phyloP scores from a whole-genome alignment of 1,139 yeast species.

The Blastobotrys persicus region DNA sequence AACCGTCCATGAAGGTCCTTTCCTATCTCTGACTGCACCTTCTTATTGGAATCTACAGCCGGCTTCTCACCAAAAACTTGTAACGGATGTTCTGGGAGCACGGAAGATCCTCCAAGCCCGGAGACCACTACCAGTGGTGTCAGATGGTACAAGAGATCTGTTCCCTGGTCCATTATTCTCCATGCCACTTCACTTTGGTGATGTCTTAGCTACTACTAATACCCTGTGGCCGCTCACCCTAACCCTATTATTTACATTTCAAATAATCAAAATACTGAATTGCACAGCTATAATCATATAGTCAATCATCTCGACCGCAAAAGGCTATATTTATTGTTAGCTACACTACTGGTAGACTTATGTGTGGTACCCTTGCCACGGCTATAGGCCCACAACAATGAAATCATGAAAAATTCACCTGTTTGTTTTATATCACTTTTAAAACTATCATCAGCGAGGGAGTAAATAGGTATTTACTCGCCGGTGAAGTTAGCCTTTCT shows the following conservation, averaged over 20 bases:
- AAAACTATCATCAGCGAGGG: background rate
- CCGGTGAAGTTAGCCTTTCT: slow-evolving; percentile 43
- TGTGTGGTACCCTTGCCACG: too few relatives aligned
- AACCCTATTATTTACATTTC: background rate
- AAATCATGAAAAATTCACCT: too few relatives aligned
- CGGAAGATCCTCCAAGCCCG: slow-evolving; percentile 26
- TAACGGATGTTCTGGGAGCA: slow-evolving; percentile 23
- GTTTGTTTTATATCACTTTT: too few relatives aligned
- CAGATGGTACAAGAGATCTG: slow-evolving; percentile 27
- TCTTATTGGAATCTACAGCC: slow-evolving; percentile 20
- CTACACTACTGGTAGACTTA: too few relatives aligned
- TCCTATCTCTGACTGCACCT: slow-evolving; percentile 19
- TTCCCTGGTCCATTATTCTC: background rate
- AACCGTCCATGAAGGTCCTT: slow-evolving; percentile 21
- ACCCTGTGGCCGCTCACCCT: too few relatives aligned
- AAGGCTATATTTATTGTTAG: too few relatives aligned
- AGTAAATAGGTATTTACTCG: slow-evolving; percentile 25
- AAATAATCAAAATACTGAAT: too few relatives aligned
- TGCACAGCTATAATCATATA: too few relatives aligned
- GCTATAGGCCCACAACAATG: too few relatives aligned
- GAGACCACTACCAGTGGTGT: slow-evolving; percentile 31
- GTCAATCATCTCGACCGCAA: too few relatives aligned
- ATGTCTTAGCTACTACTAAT: background rate
- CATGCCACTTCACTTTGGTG: background rate
- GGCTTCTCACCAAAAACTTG: slow-evolving; percentile 23